Conservation (phyloP, 1,284 basidiomycete species). For the Fistulina hepatica region DNA sequence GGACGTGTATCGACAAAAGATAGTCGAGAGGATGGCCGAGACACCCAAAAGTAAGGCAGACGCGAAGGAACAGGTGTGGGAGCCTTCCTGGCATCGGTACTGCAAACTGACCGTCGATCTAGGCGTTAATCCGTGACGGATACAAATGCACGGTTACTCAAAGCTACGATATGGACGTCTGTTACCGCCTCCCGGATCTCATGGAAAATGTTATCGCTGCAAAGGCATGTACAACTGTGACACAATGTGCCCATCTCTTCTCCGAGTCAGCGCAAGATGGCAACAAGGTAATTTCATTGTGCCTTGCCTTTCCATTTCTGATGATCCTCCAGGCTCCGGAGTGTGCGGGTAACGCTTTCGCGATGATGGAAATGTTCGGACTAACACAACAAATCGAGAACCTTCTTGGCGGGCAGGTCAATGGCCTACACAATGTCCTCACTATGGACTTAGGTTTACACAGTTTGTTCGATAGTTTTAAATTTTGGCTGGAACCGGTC, state of each 20-base stretch:
- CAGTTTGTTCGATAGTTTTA: slow-evolving; percentile 11
- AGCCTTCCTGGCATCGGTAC: no score
- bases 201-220: not conserved
- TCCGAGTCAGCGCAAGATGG: slow-evolving; percentile 13
- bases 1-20: slow-evolving; percentile 9
- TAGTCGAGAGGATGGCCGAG: slow-evolving; percentile 5
- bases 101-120: no score
- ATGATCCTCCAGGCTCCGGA: slow-evolving; percentile 5
- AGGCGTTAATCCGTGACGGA: slow-evolving; percentile 17
- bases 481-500: slow-evolving; percentile 15
- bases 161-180: slow-evolving; percentile 10
- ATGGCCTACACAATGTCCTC: slow-evolving; percentile 12
- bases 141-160: slow-evolving; percentile 15
- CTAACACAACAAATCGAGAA: slow-evolving; percentile 7
- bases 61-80: no score
- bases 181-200: slow-evolving; percentile 7
- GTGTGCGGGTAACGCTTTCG: slow-evolving; percentile 12
- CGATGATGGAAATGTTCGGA: slow-evolving; percentile 12
- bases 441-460: slow-evolving; percentile 10
- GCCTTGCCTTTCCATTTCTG: slow-evolving; percentile 2
- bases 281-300: slow-evolving; percentile 5
- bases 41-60: no score
- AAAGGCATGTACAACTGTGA: not conserved
- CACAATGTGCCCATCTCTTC: slow-evolving; percentile 15
- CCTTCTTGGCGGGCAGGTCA: slow-evolving; percentile 10